phyloP scores from a whole-genome alignment of 2,329 filamentous ascomycete species.

The Apiospora phragmitis region DNA sequence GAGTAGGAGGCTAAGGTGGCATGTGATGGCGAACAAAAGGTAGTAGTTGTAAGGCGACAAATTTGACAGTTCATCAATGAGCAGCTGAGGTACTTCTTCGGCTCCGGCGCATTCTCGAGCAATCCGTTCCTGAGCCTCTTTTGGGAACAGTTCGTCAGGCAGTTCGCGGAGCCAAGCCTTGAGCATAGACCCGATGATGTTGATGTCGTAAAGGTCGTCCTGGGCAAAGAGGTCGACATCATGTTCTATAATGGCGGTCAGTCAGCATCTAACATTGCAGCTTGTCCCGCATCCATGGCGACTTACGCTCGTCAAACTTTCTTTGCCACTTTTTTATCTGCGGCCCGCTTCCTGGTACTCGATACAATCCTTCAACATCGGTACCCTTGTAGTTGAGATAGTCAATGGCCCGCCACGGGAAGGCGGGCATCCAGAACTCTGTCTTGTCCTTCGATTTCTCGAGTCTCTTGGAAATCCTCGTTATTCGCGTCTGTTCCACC shows the following conservation, averaged over 20 bases:
- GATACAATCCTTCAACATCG: slow-evolving; percentile 90
- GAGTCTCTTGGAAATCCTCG: slow-evolving; percentile 85
- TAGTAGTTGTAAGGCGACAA: slow-evolving; percentile 98
- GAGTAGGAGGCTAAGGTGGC: slow-evolving; percentile 87
- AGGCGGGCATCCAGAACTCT: slow-evolving; percentile 97
- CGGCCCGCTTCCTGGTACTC: slow-evolving; percentile 85
- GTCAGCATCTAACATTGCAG: slow-evolving; percentile 16
- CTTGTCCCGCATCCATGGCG: not conserved
- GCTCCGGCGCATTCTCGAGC: slow-evolving; percentile 77
- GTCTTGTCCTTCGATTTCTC: slow-evolving; percentile 92
- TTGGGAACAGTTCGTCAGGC: slow-evolving; percentile 92
- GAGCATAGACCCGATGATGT: slow-evolving; percentile 93
- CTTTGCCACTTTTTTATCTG: slow-evolving; percentile 94
- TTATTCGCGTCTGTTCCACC: slow-evolving; percentile 85
- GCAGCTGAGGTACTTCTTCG: slow-evolving; percentile 77
- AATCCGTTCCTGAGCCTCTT: slow-evolving; percentile 77
- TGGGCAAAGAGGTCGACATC: slow-evolving; percentile 91
- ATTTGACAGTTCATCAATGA: slow-evolving; percentile 89
- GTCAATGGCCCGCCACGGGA: slow-evolving; percentile 94
- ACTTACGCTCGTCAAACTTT: slow-evolving; percentile 79
- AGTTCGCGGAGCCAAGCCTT: slow-evolving; percentile 94
- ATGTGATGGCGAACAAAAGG: slow-evolving; percentile 94
- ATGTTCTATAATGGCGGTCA: slow-evolving; percentile 54
- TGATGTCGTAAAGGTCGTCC: slow-evolving; percentile 89
- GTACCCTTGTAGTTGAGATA: slow-evolving; percentile 94